A percentile compares a stretch with the other conserved stretches of the same genome.
Conservation (phyloP, 176 grass and related monocot genomes). For the Puya raimondii region DNA sequence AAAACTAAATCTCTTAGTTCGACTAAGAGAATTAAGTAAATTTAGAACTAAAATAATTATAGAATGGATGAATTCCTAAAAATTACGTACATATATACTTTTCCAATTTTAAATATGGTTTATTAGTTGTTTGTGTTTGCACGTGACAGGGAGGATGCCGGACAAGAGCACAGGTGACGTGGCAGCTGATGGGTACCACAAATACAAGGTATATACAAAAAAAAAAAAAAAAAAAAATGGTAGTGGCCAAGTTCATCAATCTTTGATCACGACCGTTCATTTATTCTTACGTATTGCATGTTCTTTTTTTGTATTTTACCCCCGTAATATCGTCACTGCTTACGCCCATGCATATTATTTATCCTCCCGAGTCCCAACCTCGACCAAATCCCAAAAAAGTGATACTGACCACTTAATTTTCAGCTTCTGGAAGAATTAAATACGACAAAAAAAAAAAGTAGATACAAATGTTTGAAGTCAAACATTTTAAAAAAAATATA, state of each 20-base stretch:
- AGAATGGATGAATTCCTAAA: background rate
- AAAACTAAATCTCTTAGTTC: too few relatives aligned
- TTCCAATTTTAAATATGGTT: background rate
- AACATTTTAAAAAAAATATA: too few relatives aligned
- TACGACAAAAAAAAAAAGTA: too few relatives aligned
- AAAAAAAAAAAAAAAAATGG: background rate
- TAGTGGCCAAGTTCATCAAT: background rate
- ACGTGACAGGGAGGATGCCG: conserved; percentile 28
- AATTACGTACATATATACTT: background rate
- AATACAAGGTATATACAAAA: conserved; percentile 37
- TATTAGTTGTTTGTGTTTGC: background rate
- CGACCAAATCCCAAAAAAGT: too few relatives aligned
- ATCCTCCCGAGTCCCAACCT: background rate
- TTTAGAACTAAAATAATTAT: background rate
- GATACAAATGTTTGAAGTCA: too few relatives aligned
- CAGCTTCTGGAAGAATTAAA: too few relatives aligned
- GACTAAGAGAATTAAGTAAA: too few relatives aligned
- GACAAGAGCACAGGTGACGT: conserved; percentile 50
- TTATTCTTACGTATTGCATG: background rate
- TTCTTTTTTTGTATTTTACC: background rate
- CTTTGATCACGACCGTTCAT: background rate
- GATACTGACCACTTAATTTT: too few relatives aligned
- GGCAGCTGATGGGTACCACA: conserved; percentile 49
- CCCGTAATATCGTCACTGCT: background rate
- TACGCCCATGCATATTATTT: background rate